phyloP scores from a whole-genome alignment of 192 early-diverging fungal genomes.

The Rhizoclosmatium sp. region DNA sequence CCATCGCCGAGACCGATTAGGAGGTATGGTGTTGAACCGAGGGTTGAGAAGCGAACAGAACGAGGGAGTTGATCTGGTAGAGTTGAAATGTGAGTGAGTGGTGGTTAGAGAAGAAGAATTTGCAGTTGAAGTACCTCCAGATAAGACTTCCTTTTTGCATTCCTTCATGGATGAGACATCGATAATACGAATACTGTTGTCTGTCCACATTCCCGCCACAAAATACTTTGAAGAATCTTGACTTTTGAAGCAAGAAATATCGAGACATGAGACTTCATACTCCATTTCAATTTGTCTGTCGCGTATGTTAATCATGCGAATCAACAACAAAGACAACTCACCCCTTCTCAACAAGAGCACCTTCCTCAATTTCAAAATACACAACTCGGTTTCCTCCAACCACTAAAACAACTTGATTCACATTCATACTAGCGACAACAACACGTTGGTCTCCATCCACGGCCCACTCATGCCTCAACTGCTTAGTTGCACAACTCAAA shows the following conservation, averaged over 20 bases:
- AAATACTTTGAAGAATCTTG: conserved; percentile 43
- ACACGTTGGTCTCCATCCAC: conserved; percentile 54
- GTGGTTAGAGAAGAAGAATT: neutral
- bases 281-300: conserved; percentile 52
- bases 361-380: conserved; percentile 62
- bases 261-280: conserved; percentile 79
- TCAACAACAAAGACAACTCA: conserved; percentile 34
- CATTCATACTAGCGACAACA: conserved; percentile 63
- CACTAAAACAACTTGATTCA: conserved; percentile 64
- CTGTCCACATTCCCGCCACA: conserved; percentile 78
- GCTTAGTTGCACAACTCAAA: conserved; percentile 39
- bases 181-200: conserved; percentile 67
- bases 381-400: conserved; percentile 61
- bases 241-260: conserved; percentile 58
- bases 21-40: conserved; percentile 75
- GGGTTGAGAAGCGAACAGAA: conserved; percentile 61
- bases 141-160: conserved; percentile 53
- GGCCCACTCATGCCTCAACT: conserved; percentile 59
- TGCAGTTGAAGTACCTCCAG: conserved; percentile 39
- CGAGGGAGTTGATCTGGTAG: conserved; percentile 64
- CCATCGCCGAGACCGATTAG: conserved; percentile 89
- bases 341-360: conserved; percentile 51
- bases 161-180: conserved; percentile 63
- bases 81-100: neutral
- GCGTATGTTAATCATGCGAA: conserved; percentile 9